Evolutionary conservation across 768 basidiomycete genomes (phyloP), one percentile per base, ranked within the genome.

Genomic region (Trametopsis cervina): DNA sequence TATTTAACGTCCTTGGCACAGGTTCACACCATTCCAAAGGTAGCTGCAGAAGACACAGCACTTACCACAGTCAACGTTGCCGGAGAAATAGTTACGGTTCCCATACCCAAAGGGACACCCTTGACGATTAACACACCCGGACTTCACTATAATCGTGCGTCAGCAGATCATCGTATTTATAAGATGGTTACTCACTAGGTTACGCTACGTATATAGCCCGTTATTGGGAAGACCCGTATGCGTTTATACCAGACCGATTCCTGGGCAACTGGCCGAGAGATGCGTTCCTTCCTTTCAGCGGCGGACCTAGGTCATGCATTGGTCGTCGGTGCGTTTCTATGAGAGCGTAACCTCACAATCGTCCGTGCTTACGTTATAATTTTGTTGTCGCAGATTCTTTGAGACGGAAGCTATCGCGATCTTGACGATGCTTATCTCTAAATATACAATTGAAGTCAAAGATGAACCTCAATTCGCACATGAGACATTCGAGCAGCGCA

Each of bases 261-360:
- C 59, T 78, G n/a, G 67, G 66, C 27, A 72, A 78, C 40, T 80
- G 74, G 71, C 69, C 73, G 18, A 66, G 69, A 27, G 77, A 79
- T 54, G 79, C 78, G 0, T 79, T 77, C 55, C 33, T 76, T 22
- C 75, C 77, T 3, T 79, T 78, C 56, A 75, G 72, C 46, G 64
- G 59, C 39, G 75, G 75, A 65, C 45, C 68, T n/a, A 66, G 75
- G 6, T 67, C 67, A 24, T 77, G 74, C 57, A 55, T 75, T 20
- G 74, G 74, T 36, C 63, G 71, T 47, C 69, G 67, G 73, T 72
- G 58, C 15, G 40, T 18, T 12, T 11, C 6, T 7, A 40, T 40
- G 11, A 40, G n/a, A n/a, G n/a, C n/a, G n/a, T n/a, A n/a, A n/a
- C 29, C 15, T 15, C 29, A 7, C 17, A 9, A 40, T 17, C 7